Evolutionary conservation across 805 yeast genomes (phyloP), one percentile per base, ranked within the genome.

Genomic region (Myxozyma lipomycoides): DNA sequence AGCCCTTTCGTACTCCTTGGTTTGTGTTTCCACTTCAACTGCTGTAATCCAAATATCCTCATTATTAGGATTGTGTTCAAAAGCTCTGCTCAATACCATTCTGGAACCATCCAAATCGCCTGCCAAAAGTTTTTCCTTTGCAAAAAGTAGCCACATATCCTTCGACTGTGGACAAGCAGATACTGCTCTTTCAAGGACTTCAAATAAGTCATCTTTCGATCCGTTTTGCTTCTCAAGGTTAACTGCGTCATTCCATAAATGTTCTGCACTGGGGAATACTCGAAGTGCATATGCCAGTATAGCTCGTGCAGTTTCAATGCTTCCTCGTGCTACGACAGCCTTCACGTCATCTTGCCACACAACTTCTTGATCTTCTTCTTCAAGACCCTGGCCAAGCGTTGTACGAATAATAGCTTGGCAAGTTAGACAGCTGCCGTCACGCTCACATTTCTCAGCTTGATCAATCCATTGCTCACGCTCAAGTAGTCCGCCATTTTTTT

Each of bases 1-100:
- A 0, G 78, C 80, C 12, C 64, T 59, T 0, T 65, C 67, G 30
- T 60, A 64, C 28, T 75, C 62, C 3, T 68, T 66, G 4, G 71
- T 67, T 21, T 72, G 72, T 17, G 70, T 68, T 49, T 85, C 86
- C 30, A 88, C 66, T 56, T 86, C 83, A 22, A 84, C 71, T n/a
- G 82, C 73, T 0, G 91, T 91, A 44, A 83, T 69, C 86, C 88
- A 83, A 7, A 87, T 63, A 22, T 75, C 78, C 52, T 79, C 82
- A 52, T 70, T 72, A 0, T 66, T 56, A 1, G 83, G 77, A 6
- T 77, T 66, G 2, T 58, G 47, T 3, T 68, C 62, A 39, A 77
- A 63, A 0, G 84, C 84, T 12, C 71, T 67, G 2, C 69, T 62
- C 4, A 89, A 67, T 3, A 86, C 76, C 0, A 62, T 59, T 46